Base-by-base conservation (phyloP, 1,139 yeast genomes). In the Diutina siamensis region DNA sequence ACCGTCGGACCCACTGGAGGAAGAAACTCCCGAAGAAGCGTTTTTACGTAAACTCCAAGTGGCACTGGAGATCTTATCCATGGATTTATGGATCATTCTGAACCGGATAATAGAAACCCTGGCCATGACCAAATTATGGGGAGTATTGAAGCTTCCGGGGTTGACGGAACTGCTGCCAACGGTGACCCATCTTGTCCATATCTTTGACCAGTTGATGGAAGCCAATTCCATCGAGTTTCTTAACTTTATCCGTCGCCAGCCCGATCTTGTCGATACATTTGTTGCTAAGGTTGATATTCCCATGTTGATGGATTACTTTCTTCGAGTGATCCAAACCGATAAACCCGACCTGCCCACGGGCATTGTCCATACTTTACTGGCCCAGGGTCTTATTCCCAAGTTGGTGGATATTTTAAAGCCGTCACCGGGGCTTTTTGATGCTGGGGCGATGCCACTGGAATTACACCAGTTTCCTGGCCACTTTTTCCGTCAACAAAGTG, bases 401-500 rank as follows among this genome's bases (percentile, higher is more conserved):
- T 58, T 80, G 40, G 59, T 80, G 17, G 70, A 73, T 18, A 64
- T 76, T 18, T 60, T 80, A 50, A 68, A 67, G 47, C 76, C 80
- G 0, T 67, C 69, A 40, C 61, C 64, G 5, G 56, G 65, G 1
- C 71, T 65, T 54, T 47, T 46, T n/a, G 46, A 46, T n/a, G 40
- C 15, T 12, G 28, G 35, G 8, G 33, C 28, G 10, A 21, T 28
- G 22, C 12, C 38, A 8, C 38, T 35, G 38, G 20, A 19, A 13
- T 35, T 35, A 12, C 35, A 44, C 2, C 44, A 46, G 2, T 41
- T 46, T 21, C 48, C 47, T 13, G 44, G 45, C 10, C 38, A 51
- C 13, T 71, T 83, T 34, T 78, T 92, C 48, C 78, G 78, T 46
- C 97, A 92, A 61, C 82, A 94, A 2, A 94, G 97, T 0, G 94